These are phyloP conservation scores for Anthracocystis setariae DNA, from an alignment of 1,284 basidiomycete species.

Conservation along the genomic window DNA sequence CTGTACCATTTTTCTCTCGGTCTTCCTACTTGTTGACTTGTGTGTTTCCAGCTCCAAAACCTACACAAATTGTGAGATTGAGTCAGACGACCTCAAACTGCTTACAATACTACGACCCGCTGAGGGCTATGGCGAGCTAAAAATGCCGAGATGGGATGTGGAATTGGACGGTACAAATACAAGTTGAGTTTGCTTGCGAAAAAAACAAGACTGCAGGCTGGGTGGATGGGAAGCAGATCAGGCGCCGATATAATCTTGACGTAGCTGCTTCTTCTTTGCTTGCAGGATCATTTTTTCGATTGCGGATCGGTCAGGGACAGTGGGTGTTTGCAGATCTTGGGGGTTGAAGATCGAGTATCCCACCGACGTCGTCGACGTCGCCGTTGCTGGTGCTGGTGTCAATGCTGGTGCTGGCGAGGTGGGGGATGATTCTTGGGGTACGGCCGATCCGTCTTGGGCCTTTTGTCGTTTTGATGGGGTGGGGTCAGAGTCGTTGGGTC, in stretches of 20 bases:
- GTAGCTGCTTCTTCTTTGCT: slow-evolving; percentile 29
- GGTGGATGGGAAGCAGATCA: neutral
- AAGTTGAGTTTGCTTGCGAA: neutral
- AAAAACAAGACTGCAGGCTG: too few relatives aligned
- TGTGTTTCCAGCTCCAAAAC: neutral
- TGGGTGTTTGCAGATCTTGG: slow-evolving; percentile 21
- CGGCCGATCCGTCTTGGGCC: slow-evolving; percentile 1
- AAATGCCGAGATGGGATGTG: too few relatives aligned
- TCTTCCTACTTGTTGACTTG: too few relatives aligned
- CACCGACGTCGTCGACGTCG: neutral
- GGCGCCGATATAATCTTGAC: slow-evolving; percentile 34
- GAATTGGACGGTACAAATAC: slow-evolving; percentile 4
- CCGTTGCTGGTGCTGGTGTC: neutral
- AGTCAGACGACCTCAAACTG: too few relatives aligned
- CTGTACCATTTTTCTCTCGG: slow-evolving; percentile 41
- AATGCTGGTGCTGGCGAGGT: neutral
- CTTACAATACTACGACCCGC: too few relatives aligned
- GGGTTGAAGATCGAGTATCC: slow-evolving; percentile 37
- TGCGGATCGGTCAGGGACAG: slow-evolving; percentile 21
- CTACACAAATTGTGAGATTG: too few relatives aligned
- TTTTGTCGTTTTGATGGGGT: slow-evolving; percentile 17
- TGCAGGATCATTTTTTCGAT: slow-evolving; percentile 36
- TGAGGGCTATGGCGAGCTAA: too few relatives aligned
- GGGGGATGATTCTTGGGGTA: slow-evolving; percentile 7
- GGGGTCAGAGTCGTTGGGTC: slow-evolving; percentile 1